A percentile compares a stretch with the other conserved stretches of the same genome.
phyloP scores from a whole-genome alignment of 208 protist species.

The Trypanosoma scelopori region DNA sequence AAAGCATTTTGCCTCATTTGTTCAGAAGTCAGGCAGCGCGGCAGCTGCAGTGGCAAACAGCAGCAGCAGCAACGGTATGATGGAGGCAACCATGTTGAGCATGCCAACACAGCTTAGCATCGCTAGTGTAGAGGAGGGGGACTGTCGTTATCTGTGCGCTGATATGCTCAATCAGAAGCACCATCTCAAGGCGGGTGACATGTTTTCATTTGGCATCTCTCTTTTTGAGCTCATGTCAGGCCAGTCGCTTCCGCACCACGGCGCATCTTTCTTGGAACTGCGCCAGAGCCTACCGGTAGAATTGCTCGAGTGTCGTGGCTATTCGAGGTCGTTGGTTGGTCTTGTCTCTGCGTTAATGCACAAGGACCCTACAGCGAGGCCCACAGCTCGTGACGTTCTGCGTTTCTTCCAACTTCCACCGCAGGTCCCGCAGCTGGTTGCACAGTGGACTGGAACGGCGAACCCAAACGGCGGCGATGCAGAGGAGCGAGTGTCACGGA shows the following conservation, averaged over 20 bases:
- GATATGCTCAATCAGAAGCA: slow-evolving; percentile 92
- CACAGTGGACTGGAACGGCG: slow-evolving; percentile 23
- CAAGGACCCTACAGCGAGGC: slow-evolving; percentile 56
- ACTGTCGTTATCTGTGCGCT: slow-evolving; percentile 87
- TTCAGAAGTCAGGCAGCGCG: slow-evolving; percentile 6
- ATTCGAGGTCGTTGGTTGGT: slow-evolving; percentile 47
- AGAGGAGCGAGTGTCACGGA: slow-evolving; percentile 1
- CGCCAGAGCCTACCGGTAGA: slow-evolving; percentile 43
- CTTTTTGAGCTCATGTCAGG: slow-evolving; percentile 89
- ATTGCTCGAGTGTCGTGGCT: slow-evolving; percentile 51
- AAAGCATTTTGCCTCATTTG: slow-evolving; percentile 10
- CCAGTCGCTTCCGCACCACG: slow-evolving; percentile 69
- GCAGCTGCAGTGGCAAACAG: neutral
- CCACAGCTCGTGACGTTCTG: slow-evolving; percentile 69
- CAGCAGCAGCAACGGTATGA: slow-evolving; percentile 6
- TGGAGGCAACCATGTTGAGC: slow-evolving; percentile 7
- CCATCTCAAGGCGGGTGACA: slow-evolving; percentile 80
- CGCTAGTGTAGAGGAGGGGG: slow-evolving; percentile 87
- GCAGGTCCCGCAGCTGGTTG: slow-evolving; percentile 27
- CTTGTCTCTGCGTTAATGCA: slow-evolving; percentile 54
- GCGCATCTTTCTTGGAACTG: slow-evolving; percentile 65
- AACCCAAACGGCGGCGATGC: neutral
- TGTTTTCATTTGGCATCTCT: slow-evolving; percentile 92
- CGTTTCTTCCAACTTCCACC: slow-evolving; percentile 56
- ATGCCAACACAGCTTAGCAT: slow-evolving; percentile 54